phyloP scores from a whole-genome alignment of 345 rosid genomes.

The Orychophragmus violaceus region DNA sequence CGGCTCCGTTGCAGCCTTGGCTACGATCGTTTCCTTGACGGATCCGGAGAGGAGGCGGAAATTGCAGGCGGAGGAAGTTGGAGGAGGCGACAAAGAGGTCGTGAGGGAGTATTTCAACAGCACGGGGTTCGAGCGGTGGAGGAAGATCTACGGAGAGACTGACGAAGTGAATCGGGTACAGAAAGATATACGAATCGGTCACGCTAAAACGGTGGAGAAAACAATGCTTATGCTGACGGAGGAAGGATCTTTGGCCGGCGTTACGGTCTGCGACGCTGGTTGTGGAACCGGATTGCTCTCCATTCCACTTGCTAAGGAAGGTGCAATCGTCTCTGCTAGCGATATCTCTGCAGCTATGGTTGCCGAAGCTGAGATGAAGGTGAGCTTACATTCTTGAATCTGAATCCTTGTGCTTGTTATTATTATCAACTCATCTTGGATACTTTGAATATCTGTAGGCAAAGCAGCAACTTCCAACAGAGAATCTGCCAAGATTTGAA shows the following conservation, averaged over 20 bases:
- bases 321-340: conserved; percentile 75
- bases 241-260: conserved; percentile 64
- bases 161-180: conserved; percentile 86
- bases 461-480: conserved; percentile 48
- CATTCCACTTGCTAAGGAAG: conserved; percentile 82
- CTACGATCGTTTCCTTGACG: conserved; percentile 64
- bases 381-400: conserved; percentile 11
- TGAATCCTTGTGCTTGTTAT: neutral
- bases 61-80: conserved; percentile 88
- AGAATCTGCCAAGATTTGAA: conserved; percentile 56
- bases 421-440: neutral
- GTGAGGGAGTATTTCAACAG: conserved; percentile 87
- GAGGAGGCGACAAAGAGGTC: conserved; percentile 89
- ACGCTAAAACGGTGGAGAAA: conserved; percentile 82
- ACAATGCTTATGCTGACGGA: conserved; percentile 63
- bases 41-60: conserved; percentile 78
- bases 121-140: conserved; percentile 89
- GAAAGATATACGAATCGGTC: conserved; percentile 73
- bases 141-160: conserved; percentile 84
- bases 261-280: conserved; percentile 87
- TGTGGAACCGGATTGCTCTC: conserved; percentile 82
- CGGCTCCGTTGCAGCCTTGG: conserved; percentile 79
- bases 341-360: conserved; percentile 97
- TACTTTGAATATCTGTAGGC: conserved; percentile 39
- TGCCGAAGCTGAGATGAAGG: conserved; percentile 82